Conservation (phyloP, 1,139 yeast genomes). For the Protomyces gravidus region DNA sequence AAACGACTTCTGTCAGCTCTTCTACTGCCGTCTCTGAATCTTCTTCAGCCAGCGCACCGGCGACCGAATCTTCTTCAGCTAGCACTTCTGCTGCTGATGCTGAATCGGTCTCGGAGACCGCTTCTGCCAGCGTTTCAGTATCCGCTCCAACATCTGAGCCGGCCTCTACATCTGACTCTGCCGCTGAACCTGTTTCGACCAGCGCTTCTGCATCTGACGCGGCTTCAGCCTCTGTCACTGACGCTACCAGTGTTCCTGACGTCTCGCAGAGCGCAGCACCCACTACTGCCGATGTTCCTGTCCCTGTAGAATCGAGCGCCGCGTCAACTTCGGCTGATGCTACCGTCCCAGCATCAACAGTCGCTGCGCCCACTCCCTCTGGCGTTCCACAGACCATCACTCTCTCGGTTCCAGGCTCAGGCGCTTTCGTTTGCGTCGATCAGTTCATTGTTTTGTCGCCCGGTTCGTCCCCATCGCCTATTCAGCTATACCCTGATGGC, state of each 20-base stretch:
- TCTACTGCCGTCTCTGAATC: background rate
- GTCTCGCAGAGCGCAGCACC: background rate
- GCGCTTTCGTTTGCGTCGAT: background rate
- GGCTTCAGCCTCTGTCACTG: too few species aligned
- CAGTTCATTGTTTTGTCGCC: background rate
- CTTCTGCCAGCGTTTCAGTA: background rate
- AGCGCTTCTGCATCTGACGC: background rate
- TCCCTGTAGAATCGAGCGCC: background rate
- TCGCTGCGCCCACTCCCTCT: background rate
- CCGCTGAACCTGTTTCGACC: background rate
- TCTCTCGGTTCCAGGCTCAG: background rate
- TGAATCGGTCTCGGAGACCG: background rate
- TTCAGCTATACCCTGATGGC: background rate
- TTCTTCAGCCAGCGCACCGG: background rate
- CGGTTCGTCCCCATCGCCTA: background rate
- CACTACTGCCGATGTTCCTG: background rate
- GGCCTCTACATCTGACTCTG: background rate
- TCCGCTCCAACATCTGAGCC: too few species aligned
- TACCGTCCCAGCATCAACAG: background rate
- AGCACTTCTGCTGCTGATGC: background rate
- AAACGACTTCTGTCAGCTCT: background rate
- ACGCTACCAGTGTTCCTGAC: background rate
- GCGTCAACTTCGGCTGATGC: too few species aligned
- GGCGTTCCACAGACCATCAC: background rate
- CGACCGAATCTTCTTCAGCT: background rate